Base-by-base conservation (phyloP, 768 basidiomycete species). In the Russula ochroleuca region DNA sequence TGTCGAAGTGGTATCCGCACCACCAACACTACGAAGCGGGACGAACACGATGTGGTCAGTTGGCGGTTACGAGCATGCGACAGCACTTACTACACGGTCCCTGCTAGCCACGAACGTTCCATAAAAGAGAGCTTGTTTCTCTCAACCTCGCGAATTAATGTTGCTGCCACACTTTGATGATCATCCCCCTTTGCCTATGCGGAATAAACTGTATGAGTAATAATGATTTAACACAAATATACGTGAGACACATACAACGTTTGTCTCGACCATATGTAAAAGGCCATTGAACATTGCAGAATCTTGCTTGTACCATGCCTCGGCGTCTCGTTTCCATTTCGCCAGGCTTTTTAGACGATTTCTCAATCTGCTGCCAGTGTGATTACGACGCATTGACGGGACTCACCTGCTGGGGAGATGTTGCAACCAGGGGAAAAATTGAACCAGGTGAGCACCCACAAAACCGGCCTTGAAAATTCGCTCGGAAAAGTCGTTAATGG, bases 31-130 rank as follows among this genome's bases (percentile, higher is more conserved):
- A 13, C 19, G 8, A 23, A 40, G 7, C 3, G 15, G 17, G 19
- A 51, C 21, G 11, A 21, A 11, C n/a, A 31, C 14, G 5, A 8
- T 37, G 6, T 2, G 28, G 5, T 35, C 33, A 51, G 5, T 28
- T 21, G 21, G 3, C 11, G 11, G 1, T 23, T 13, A 14, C 17
- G 5, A 53, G 13, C 21, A 21, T 23, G 11, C 21, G 15, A 23
- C n/a, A 38, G 2, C 5, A 53, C 52, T 53, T 35, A 53, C 52
- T 21, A 53, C 52, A 38, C 10, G 35, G n/a, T 37, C 2, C 35
- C 56, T 17, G 43, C 56, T 1, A 57, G 19, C 56, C 56, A 57
- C 10, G 56, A 45, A n/a, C 56, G 56, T 23, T 57, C 56, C 14
- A 9, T 28, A 5, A 17, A 28, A 0, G 54, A 55, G 25, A 55